These are phyloP conservation scores for Dendrothele bispora DNA, from an alignment of 768 basidiomycete genomes.

Conservation along the genomic window DNA sequence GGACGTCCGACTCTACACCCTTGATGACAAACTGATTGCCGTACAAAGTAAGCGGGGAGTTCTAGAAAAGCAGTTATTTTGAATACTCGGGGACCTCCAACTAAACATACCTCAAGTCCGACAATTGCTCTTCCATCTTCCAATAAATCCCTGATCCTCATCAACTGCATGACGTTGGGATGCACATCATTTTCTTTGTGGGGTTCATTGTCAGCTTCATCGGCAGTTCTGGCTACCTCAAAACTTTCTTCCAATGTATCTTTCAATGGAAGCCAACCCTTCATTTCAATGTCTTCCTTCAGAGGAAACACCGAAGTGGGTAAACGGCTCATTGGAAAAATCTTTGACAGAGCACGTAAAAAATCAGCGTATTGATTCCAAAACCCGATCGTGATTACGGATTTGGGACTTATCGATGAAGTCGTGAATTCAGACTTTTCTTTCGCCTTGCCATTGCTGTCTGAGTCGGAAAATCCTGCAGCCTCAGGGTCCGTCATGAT, in stretches of 20 bases:
- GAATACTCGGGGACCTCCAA: neutral
- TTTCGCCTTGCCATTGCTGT: slow-evolving; percentile 22
- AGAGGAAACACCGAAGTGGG: slow-evolving; percentile 60
- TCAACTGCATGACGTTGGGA: slow-evolving; percentile 94
- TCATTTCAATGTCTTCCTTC: slow-evolving; percentile 90
- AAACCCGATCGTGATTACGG: slow-evolving; percentile 51
- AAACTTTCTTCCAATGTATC: slow-evolving; percentile 47
- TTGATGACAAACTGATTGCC: slow-evolving; percentile 35
- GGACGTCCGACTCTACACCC: slow-evolving; percentile 18
- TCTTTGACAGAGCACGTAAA: slow-evolving; percentile 51
- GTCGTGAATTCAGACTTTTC: slow-evolving; percentile 25
- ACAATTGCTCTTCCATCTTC: slow-evolving; percentile 65
- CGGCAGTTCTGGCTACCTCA: slow-evolving; percentile 5
- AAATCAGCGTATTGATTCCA: slow-evolving; percentile 77
- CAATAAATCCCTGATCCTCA: slow-evolving; percentile 87
- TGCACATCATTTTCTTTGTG: slow-evolving; percentile 43
- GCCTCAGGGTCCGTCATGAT: slow-evolving; percentile 47
- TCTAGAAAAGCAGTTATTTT: slow-evolving; percentile 23
- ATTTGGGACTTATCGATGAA: slow-evolving; percentile 29
- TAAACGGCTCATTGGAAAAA: slow-evolving; percentile 69
- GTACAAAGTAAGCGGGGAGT: slow-evolving; percentile 38
- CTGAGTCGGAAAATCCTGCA: slow-evolving; percentile 29
- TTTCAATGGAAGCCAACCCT: slow-evolving; percentile 83
- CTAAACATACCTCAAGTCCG: slow-evolving; percentile 51
- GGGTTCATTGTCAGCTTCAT: slow-evolving; percentile 19